Percentiles rank a stretch among this genome's conserved stretches.
Evolutionary conservation across 2,329 filamentous ascomycete species (phyloP).

Genomic region (Fusarium virguliforme): DNA sequence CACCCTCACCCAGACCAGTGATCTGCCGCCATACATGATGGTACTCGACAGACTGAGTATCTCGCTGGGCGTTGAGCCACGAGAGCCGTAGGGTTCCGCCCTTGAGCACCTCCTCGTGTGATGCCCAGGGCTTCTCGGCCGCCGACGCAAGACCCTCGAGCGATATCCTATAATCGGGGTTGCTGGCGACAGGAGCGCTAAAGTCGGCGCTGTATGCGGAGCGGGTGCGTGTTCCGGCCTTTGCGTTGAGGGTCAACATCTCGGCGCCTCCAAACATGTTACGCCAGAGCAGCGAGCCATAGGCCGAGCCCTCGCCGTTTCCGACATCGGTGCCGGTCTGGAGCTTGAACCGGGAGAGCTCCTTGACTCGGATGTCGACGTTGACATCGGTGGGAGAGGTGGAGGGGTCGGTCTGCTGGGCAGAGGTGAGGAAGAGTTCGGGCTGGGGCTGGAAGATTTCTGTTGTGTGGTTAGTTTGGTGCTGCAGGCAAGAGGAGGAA

Average conservation of each 20-base stretch:
- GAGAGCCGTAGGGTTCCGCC: constrained; percentile 83
- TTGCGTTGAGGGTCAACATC: constrained; percentile 88
- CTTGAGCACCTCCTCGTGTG: constrained; percentile 90
- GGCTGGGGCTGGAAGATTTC: constrained; percentile 91
- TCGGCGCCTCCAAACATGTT: constrained; percentile 97
- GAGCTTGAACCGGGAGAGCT: constrained; percentile 87
- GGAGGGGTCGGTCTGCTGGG: constrained; percentile 77
- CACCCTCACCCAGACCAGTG: constrained; percentile 81
- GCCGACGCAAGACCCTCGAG: constrained; percentile 86
- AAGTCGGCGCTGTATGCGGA: constrained; percentile 93
- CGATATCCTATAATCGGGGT: constrained; percentile 85
- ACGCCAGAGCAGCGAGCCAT: constrained; percentile 87
- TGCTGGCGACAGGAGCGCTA: constrained; percentile 85
- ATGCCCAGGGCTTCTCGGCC: constrained; percentile 92
- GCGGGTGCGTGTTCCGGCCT: constrained; percentile 89
- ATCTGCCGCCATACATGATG: constrained; percentile 89
- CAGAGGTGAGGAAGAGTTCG: constrained; percentile 85
- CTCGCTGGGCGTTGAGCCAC: constrained; percentile 77
- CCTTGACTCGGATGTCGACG: constrained; percentile 84
- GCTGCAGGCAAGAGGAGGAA: background rate
- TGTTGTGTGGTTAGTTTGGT: constrained; percentile 57
- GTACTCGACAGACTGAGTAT: constrained; percentile 85
- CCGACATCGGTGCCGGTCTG: constrained; percentile 97
- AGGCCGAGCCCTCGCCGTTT: constrained; percentile 94
- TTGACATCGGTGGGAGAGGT: constrained; percentile 85